Conservation (phyloP, 495 filamentous ascomycete species). For the Chaetomium fimeti region DNA sequence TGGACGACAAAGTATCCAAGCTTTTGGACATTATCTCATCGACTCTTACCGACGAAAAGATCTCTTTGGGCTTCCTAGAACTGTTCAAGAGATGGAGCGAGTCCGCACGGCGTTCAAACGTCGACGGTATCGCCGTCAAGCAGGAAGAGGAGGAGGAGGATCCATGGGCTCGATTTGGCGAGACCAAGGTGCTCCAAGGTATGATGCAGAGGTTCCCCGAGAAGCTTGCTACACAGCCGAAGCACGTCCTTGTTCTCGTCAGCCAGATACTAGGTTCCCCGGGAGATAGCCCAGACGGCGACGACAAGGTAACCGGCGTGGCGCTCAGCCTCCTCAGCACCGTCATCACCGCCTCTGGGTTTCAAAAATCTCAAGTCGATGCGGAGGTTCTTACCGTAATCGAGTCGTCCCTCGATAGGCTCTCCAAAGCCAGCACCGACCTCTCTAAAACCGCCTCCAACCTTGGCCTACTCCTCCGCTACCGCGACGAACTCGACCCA, state of each 20-base stretch:
- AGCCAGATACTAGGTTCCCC: constrained; percentile 53
- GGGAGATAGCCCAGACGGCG: constrained; percentile 16
- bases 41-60: constrained; percentile 56
- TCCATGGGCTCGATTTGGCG: constrained; percentile 49
- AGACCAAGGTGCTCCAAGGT: constrained; percentile 63
- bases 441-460: constrained; percentile 55
- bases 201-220: constrained; percentile 66
- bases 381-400: constrained; percentile 49
- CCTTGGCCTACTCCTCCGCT: constrained; percentile 57
- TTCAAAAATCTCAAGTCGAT: constrained; percentile 51
- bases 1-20: constrained; percentile 52
- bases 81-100: constrained; percentile 63
- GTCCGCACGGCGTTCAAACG: constrained; percentile 27
- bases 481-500: constrained; percentile 51
- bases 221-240: constrained; percentile 62
- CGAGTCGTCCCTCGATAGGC: constrained; percentile 50
- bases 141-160: constrained; percentile 44
- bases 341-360: constrained; percentile 62
- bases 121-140: constrained; percentile 26
- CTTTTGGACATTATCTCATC: constrained; percentile 56
- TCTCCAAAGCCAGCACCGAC: constrained; percentile 38
- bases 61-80: constrained; percentile 62
- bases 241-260: constrained; percentile 62
- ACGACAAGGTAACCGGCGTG: constrained; percentile 55
- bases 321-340: constrained; percentile 68